Conservation (phyloP, 2,329 filamentous ascomycete genomes). For the Alternaria brassicicola region DNA sequence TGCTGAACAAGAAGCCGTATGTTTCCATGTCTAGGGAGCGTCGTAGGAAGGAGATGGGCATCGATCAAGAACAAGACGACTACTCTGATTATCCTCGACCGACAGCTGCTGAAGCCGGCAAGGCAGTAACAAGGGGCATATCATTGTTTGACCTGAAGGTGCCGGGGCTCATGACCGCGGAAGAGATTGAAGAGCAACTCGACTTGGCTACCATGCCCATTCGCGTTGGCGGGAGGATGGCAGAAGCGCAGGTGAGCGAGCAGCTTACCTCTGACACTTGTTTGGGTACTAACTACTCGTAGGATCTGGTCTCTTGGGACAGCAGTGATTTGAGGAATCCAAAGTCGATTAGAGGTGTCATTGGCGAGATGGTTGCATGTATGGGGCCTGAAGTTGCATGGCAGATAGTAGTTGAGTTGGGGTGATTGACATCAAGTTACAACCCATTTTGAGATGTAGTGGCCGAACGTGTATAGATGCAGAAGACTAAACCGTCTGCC, state of each 20-base stretch:
- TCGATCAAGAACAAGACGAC: constrained; percentile 14
- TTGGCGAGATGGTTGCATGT: constrained; percentile 71
- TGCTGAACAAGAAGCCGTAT: constrained; percentile 64
- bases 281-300: constrained; percentile 39
- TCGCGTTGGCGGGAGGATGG: constrained; percentile 49
- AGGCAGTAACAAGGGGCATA: constrained; percentile 44
- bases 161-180: constrained; percentile 67
- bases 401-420: constrained; percentile 65
- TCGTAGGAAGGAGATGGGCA: constrained; percentile 23
- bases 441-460: background rate
- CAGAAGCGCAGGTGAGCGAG: constrained; percentile 43
- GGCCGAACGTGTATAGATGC: background rate
- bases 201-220: constrained; percentile 67
- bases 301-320: constrained; percentile 67
- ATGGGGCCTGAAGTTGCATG: constrained; percentile 66
- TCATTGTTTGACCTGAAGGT: constrained; percentile 67
- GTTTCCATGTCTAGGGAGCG: constrained; percentile 51
- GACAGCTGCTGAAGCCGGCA: constrained; percentile 38
- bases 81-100: constrained; percentile 34
- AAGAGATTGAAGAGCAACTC: constrained; percentile 58
- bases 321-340: constrained; percentile 57
- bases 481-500: background rate
- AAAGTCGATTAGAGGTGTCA: constrained; percentile 63
- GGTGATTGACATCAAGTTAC: constrained; percentile 7
- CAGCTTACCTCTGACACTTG: background rate